Base-by-base conservation (phyloP, 495 filamentous ascomycete species). In the Oidiodendron maius region DNA sequence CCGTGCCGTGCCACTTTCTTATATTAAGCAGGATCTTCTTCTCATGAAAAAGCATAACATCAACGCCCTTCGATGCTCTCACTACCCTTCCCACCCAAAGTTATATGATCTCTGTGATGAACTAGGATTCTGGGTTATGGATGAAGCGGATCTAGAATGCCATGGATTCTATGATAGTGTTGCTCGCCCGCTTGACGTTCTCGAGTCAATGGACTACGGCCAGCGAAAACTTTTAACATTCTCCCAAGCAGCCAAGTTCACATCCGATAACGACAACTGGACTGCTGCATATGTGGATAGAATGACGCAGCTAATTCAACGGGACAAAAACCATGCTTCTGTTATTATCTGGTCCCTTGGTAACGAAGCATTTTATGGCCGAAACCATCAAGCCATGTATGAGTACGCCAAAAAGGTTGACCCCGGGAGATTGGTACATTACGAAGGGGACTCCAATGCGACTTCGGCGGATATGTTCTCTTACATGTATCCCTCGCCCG, bases 301-400 rank as follows among this genome's bases (percentile, higher is more conserved):
- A 3, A 77, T 76, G 40, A 57, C 64, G 26, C 80, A 83, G 51
- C 64, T 87, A 54, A 71, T 88, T 1, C 71, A 77, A 17, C 70
- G 84, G 2, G 81, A 86, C 62, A 81, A 83, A 54, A 79, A 84
- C 50, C 77, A 86, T 47, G 52, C 83, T 13, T 78, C 70, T 15
- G 67, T 88, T 8, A 76, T 87, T 32, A 80, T 86, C 52, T 88
- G 84, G 84, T 80, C 74, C 25, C 69, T 89, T 1, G 85, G 84
- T 0, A 89, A 87, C 45, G n/a, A n/a, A n/a, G n/a, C n/a, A n/a
- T n/a, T n/a, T n/a, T n/a, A n/a, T n/a, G n/a, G n/a, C n/a, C n/a
- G 83, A 87, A 87, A 87, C 53, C 75, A 80, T 47, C 61, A 61
- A 28, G 73, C 75, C 9, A 87, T 87, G 83, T 78, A 80, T 52